A percentile compares a stretch with the other conserved stretches of the same genome.
Evolutionary conservation across 345 rosid species (phyloP).

Genomic region (Pseudoturritis turrita): DNA sequence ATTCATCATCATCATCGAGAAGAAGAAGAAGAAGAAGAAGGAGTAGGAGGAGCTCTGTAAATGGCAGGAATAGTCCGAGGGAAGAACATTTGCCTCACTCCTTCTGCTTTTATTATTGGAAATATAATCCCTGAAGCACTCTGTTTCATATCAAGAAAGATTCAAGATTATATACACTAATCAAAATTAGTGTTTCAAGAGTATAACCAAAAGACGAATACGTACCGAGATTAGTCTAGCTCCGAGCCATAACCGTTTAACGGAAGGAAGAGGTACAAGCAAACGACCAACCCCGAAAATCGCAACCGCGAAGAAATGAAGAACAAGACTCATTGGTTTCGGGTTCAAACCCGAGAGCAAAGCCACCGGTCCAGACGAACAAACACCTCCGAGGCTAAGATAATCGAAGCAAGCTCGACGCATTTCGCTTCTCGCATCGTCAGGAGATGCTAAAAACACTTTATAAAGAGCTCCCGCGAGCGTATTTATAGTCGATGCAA

Average conservation of each 20-base stretch:
- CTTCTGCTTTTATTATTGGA: conserved; percentile 49
- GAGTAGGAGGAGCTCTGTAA: conserved; percentile 43
- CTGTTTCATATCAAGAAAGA: conserved; percentile 14
- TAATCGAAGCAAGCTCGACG: conserved; percentile 55
- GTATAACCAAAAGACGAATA: neutral
- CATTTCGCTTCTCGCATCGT: conserved; percentile 49
- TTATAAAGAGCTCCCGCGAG: conserved; percentile 52
- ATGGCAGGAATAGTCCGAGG: conserved; percentile 43
- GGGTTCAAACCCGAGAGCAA: conserved; percentile 56
- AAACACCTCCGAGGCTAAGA: conserved; percentile 50
- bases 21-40: neutral
- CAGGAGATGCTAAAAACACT: conserved; percentile 47
- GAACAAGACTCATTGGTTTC: conserved; percentile 43
- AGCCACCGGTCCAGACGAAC: conserved; percentile 46
- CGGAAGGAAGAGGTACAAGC: conserved; percentile 50
- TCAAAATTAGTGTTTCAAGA: neutral
- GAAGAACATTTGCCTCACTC: conserved; percentile 54
- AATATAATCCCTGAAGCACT: conserved; percentile 50
- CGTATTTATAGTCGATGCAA: conserved; percentile 56
- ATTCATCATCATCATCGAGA: conserved; percentile 1
- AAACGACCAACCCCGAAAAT: conserved; percentile 51
- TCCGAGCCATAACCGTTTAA: conserved; percentile 43
- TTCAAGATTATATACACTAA: neutral
- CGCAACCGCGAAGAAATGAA: conserved; percentile 54
- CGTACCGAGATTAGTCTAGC: conserved; percentile 45